Evolutionary conservation across 1,284 basidiomycete species (phyloP).

Genomic region (Pseudozyma pruni): DNA sequence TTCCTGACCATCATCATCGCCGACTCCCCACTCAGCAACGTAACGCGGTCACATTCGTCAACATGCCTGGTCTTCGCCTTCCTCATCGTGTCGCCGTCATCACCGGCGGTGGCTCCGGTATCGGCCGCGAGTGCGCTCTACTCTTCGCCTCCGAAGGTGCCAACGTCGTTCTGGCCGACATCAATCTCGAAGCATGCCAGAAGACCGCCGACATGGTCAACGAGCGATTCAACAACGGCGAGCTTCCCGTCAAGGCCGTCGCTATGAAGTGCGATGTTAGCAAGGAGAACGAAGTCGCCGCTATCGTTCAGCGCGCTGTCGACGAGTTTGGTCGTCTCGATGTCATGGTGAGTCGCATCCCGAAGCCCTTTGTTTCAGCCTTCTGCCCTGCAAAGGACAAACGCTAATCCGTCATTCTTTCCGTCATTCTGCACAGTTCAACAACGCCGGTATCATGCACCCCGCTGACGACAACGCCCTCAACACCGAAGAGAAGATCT

Average conservation of each 20-base stretch:
- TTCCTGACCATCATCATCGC: constrained; percentile 8
- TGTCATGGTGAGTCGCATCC: constrained; percentile 73
- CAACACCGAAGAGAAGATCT: constrained; percentile 93
- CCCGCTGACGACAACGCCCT: constrained; percentile 90
- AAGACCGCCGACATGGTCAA: constrained; percentile 77
- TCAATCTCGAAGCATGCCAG: constrained; percentile 80
- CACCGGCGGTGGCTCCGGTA: constrained; percentile 88
- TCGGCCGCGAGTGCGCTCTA: constrained; percentile 90
- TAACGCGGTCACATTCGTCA: neutral
- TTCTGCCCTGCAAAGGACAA: neutral
- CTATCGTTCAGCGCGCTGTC: constrained; percentile 81
- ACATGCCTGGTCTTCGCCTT: constrained; percentile 52
- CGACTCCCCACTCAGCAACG: constrained; percentile 3
- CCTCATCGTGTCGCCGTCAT: constrained; percentile 73
- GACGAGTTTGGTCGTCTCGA: constrained; percentile 88
- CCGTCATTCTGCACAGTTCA: constrained; percentile 38
- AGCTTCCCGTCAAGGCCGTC: constrained; percentile 71
- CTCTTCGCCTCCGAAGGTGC: constrained; percentile 93
- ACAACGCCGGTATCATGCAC: constrained; percentile 85
- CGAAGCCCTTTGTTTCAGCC: neutral
- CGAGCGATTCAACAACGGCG: constrained; percentile 76
- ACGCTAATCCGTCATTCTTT: neutral
- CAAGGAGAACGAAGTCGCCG: constrained; percentile 85
- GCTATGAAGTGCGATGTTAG: constrained; percentile 85
- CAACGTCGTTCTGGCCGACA: constrained; percentile 84